Base-by-base conservation (phyloP, 768 basidiomycete genomes). In the Lentinula detonsa region DNA sequence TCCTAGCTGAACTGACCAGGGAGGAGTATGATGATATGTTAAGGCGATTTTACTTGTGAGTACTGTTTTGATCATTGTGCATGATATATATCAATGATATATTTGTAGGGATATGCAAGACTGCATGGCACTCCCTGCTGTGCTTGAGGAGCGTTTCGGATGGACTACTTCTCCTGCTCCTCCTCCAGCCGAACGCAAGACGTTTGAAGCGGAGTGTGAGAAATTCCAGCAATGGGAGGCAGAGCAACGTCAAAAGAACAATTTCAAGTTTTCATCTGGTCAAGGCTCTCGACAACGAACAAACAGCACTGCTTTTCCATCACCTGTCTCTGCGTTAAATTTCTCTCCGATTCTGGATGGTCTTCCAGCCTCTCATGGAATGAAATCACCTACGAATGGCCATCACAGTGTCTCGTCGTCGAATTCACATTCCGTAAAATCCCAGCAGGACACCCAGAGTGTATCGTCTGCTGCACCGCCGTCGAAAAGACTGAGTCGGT, bases 11-110 rank as follows among this genome's bases (percentile, higher is more conserved):
- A 13, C 73, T 90, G 71, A 81, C 79, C 8, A 72, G 88, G 62
- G 76, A 81, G 45, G 85, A 88, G 49, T 89, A 88, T 63, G 86
- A 90, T 63, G 75, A 72, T 34, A 71, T 87, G 33, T 67, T 89
- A 62, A 71, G 68, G 42, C 76, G 79, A 61, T 90, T 88, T 64
- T 81, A 86, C 39, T 69, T 87, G 88, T 88, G 67, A 71, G 87
- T 78, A 11, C 34, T 61, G 5, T 16, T 18, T 15, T 15, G 46
- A 63, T 49, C 62, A 55, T 37, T n/a, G 31, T 7, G 56, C 11
- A 11, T 63, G 11, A 21, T 43, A 46, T 15, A n/a, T 46, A 33
- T 64, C 45, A 53, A 60, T 10, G 61, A 40, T 61, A 48, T 23
- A 23, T 61, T 42, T 49, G 54, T 63, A 89, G 86, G 68, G 87